These are phyloP conservation scores for Ustilago shanxiensis DNA, from an alignment of 1,284 basidiomycete species.

Conservation along the genomic window DNA sequence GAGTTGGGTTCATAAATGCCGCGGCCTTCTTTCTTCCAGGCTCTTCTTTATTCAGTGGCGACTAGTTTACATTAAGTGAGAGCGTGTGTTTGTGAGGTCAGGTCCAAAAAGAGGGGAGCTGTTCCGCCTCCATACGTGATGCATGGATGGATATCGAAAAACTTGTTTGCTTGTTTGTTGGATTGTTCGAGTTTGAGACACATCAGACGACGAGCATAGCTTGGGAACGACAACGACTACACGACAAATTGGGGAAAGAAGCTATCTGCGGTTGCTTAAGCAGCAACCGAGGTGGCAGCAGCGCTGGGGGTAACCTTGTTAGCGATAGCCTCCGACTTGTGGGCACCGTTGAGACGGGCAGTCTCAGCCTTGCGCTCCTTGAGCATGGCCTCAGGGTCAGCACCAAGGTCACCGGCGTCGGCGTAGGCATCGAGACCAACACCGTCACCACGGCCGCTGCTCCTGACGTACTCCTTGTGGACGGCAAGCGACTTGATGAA, in stretches of 20 bases:
- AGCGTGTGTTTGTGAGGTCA: too few relatives aligned
- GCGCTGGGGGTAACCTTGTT: conserved; percentile 11
- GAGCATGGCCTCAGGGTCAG: conserved; percentile 66
- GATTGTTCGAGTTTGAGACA: not conserved
- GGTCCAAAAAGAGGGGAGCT: not conserved
- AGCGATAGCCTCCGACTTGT: conserved; percentile 12
- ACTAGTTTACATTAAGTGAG: conserved; percentile 1
- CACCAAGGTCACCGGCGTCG: conserved; percentile 72
- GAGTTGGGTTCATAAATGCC: not conserved
- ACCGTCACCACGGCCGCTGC: conserved; percentile 65
- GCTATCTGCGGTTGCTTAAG: conserved; percentile 17
- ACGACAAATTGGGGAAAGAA: not conserved
- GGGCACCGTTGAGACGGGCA: conserved; percentile 23
- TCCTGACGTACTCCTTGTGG: conserved; percentile 71
- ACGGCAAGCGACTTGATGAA: conserved; percentile 69
- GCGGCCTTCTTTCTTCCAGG: conserved; percentile 5
- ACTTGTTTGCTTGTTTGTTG: conserved; percentile 2
- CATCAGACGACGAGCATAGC: conserved; percentile 1
- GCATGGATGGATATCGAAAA: not conserved
- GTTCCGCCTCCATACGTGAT: not conserved
- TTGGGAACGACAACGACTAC: not conserved
- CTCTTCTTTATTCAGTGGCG: not conserved
- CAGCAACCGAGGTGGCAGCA: conserved; percentile 23
- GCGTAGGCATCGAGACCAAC: conserved; percentile 72
- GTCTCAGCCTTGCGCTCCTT: conserved; percentile 50